Evolutionary conservation across 352 stramenopile genomes (phyloP), one percentile per base, ranked within the genome.

Genomic region (Globisporangium carolinianum): DNA sequence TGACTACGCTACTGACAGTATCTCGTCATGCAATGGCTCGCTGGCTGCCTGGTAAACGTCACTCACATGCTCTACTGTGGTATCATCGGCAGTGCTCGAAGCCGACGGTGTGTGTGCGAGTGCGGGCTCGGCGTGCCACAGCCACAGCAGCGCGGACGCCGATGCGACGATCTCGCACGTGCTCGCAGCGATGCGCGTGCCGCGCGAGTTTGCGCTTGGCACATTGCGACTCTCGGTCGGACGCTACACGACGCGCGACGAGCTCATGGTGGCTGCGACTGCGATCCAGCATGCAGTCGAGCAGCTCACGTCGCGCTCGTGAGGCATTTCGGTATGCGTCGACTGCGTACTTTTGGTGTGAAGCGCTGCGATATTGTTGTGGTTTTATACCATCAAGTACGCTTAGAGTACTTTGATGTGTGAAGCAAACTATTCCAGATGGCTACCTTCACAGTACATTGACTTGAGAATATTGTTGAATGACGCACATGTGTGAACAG

Each of bases 181-280:
- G 35, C 83, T 99, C 10, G 60, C 80, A 49, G 95, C 96, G 35
- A 98, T 99, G 87, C 62, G 89, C 56, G 84, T 99, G 5, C 80
- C 83, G 6, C 60, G 68, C 0, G 78, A 93, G 53, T 97, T 87
- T 63, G 96, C 91, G 5, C 71, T 90, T 11, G 96, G 97, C 46
- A 99, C 96, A 9, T 63, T 99, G 46, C 78, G 97, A 17, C 75
- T 99, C 36, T 98, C 90, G 17, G 85, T 99, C 15, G 96, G 96
- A 11, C 79, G 91, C 24, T 72, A 85, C 58, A 98, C 93, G 11
- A 97, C 82, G 1, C 59, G 78, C 37, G 71, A 93, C 58, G 93
- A 98, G 53, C 61, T 98, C 6, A 68, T 95, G 46, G 54, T 66
- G 24, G 95, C 94, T 35, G 74, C 84, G n/a, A 76, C 85, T 11